phyloP scores from a whole-genome alignment of 345 rosid species.

The Sonneratia caseolaris region DNA sequence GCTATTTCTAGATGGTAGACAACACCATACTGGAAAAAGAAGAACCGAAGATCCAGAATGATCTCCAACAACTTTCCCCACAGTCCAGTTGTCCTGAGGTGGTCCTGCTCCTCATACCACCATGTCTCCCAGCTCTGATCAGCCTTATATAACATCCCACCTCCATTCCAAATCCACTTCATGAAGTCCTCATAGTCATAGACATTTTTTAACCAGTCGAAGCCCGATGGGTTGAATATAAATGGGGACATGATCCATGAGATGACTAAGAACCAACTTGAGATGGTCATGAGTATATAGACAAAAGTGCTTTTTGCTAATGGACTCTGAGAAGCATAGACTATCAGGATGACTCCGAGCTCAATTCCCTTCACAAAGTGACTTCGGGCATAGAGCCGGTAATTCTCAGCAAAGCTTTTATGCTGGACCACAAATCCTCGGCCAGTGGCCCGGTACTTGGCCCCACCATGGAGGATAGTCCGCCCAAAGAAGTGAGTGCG shows the following conservation, averaged over 20 bases:
- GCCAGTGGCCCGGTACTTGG: constrained; percentile 85
- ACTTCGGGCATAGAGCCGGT: constrained; percentile 72
- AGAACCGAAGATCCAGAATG: constrained; percentile 68
- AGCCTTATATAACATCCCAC: constrained; percentile 48
- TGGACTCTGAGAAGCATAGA: constrained; percentile 61
- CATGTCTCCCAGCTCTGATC: constrained; percentile 89
- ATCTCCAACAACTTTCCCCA: constrained; percentile 70
- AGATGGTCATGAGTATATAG: constrained; percentile 60
- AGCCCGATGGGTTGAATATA: constrained; percentile 79
- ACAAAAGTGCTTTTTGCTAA: constrained; percentile 43
- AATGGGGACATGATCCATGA: constrained; percentile 92
- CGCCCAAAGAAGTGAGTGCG: constrained; percentile 75
- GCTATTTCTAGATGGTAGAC: constrained; percentile 59
- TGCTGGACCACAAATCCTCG: constrained; percentile 91
- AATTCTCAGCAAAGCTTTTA: constrained; percentile 71
- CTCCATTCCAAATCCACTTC: constrained; percentile 66
- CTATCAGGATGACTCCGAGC: constrained; percentile 68
- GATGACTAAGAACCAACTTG: constrained; percentile 82
- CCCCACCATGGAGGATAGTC: constrained; percentile 91
- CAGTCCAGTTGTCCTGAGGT: constrained; percentile 58
- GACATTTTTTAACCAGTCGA: constrained; percentile 89
- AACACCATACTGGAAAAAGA: constrained; percentile 85
- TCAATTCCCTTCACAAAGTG: constrained; percentile 86
- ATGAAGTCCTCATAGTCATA: constrained; percentile 72
- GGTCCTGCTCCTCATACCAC: constrained; percentile 90